Base-by-base conservation (phyloP, 257 asterid genomes). In the Asclepias syriaca region DNA sequence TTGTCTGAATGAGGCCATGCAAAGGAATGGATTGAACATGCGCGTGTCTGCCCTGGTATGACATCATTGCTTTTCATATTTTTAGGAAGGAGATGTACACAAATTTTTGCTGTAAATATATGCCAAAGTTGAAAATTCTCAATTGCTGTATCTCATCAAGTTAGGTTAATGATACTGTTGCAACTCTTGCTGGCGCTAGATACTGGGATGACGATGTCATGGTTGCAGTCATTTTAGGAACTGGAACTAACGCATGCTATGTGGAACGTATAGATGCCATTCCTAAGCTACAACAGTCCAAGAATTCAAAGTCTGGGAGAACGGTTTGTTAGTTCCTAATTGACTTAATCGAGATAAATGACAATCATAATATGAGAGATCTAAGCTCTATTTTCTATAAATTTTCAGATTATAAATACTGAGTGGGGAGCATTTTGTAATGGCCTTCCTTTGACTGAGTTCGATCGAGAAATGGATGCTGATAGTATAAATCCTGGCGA, bases 151-250 rank as follows among this genome's bases (percentile, higher is more conserved):
- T 74, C 77, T 34, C 68, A 58, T 78, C 81, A 77, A 86, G 87
- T 75, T 85, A 91, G 97, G 97, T 89, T 65, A 91, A 89, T 66
- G 96, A 91, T 61, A 75, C 94, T n/a, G 97, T 89, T 68, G 96
- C 86, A 51, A 86, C 97, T 27, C 87, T 89, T 49, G 96, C 95
- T 19, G 91, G 97, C 55, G 92, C 96, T 39, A 82, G 86, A 80
- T 89, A 87, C 79, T 87, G 96, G 94, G 96, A 89, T 40, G 79
- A 85, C 37, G 87, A 90, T 79, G 97, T 89, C 39, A 83, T 86
- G 94, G 92, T 89, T 71, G 92, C 96, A 0, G 91, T 91, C 76
- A 87, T 89, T 82, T 85, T 91, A 34, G 94, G 94, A 73, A 89
- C 94, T 0, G 95, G 96, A 75, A 86, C 96, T 13, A 90, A 90